Percentiles rank a stretch among this genome's conserved stretches.
Conservation (phyloP, 768 basidiomycete species). For the Cubamyces sp. region DNA sequence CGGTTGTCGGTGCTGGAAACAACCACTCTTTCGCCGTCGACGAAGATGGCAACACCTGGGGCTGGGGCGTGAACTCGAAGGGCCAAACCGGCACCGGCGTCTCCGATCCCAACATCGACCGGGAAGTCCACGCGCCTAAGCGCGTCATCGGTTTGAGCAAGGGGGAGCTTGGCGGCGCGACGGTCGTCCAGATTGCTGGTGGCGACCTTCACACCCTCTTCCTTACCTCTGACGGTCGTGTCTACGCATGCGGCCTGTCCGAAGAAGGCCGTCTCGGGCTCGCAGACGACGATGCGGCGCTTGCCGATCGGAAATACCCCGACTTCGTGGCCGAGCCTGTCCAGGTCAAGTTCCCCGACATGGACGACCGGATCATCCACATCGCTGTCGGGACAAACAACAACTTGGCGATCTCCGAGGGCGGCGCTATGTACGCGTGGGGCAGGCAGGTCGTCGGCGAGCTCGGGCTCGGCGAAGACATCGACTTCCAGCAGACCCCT, state of each 20-base stretch:
- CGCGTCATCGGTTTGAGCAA: slow-evolving; percentile 68
- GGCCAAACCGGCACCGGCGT: slow-evolving; percentile 74
- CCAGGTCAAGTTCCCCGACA: slow-evolving; percentile 64
- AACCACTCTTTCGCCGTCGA: slow-evolving; percentile 93
- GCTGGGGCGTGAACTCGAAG: slow-evolving; percentile 95
- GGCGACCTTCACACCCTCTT: slow-evolving; percentile 93
- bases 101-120: slow-evolving; percentile 48
- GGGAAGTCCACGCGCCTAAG: slow-evolving; percentile 64
- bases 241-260: slow-evolving; percentile 85
- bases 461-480: slow-evolving; percentile 54
- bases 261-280: slow-evolving; percentile 87
- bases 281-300: slow-evolving; percentile 67
- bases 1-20: slow-evolving; percentile 76
- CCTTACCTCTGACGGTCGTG: slow-evolving; percentile 78
- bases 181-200: slow-evolving; percentile 72
- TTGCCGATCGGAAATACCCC: slow-evolving; percentile 54
- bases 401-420: slow-evolving; percentile 69
- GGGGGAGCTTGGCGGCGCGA: slow-evolving; percentile 54
- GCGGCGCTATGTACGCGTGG: slow-evolving; percentile 75
- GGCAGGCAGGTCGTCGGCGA: slow-evolving; percentile 81
- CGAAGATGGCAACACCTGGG: slow-evolving; percentile 82
- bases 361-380: slow-evolving; percentile 64
- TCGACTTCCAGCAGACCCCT: slow-evolving; percentile 65
- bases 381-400: slow-evolving; percentile 74
- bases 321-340: slow-evolving; percentile 72